A percentile compares a stretch with the other conserved stretches of the same genome.
These are phyloP conservation scores for Alternaria tenuissima DNA, from an alignment of 2,329 filamentous ascomycete species.

Conservation along the genomic window DNA sequence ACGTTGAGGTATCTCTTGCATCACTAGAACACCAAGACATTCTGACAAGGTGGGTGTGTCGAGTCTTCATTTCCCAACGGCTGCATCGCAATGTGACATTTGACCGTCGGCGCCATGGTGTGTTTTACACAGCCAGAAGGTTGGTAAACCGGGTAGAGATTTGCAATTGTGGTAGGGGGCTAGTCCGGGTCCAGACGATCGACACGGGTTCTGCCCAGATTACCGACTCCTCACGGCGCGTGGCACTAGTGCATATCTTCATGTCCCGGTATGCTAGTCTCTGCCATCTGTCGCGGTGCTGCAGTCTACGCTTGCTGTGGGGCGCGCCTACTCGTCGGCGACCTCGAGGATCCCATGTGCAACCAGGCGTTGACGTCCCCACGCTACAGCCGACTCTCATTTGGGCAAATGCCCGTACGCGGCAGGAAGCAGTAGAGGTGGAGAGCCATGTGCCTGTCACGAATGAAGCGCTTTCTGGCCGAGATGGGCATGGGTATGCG, in stretches of 20 bases:
- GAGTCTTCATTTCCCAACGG: constrained; percentile 17
- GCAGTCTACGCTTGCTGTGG: constrained; percentile 6
- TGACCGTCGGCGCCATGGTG: constrained; percentile 11
- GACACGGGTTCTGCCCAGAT: constrained; percentile 31
- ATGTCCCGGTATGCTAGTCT: constrained; percentile 5
- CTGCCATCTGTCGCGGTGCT: background rate
- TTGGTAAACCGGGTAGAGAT: constrained; percentile 18
- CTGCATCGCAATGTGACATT: constrained; percentile 8
- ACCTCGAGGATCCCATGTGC: constrained; percentile 33
- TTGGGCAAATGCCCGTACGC: constrained; percentile 15
- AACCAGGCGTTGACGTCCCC: constrained; percentile 17
- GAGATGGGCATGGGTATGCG: background rate
- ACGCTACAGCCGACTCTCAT: constrained; percentile 17
- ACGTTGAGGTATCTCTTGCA: constrained; percentile 1
- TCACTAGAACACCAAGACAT: background rate
- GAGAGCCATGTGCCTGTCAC: constrained; percentile 15
- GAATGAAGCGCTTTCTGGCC: constrained; percentile 3
- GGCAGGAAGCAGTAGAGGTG: constrained; percentile 6
- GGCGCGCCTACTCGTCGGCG: constrained; percentile 23
- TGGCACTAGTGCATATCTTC: constrained; percentile 7
- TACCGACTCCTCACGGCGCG: constrained; percentile 24
- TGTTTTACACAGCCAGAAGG: background rate
- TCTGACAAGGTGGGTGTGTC: constrained; percentile 3
- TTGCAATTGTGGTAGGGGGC: constrained; percentile 10
- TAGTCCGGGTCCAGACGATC: constrained; percentile 29